Evolutionary conservation across 257 asterid species (phyloP).

Genomic region (Solanum virginianum): DNA sequence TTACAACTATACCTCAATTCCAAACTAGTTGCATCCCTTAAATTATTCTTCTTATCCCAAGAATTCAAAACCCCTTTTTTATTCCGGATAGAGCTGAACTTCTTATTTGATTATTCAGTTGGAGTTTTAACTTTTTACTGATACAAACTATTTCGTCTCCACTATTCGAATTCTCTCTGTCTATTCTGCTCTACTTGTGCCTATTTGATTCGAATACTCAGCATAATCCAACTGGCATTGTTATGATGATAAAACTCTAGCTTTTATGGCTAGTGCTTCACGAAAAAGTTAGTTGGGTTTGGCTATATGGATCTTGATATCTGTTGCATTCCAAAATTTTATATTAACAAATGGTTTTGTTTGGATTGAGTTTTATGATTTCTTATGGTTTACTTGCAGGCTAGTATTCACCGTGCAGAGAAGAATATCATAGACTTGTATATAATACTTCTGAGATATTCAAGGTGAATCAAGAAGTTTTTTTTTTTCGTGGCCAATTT

Average conservation of each 20-base stretch:
- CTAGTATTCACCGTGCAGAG: slow-evolving; percentile 69
- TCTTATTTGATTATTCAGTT: neutral
- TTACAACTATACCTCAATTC: neutral
- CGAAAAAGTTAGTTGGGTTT: neutral
- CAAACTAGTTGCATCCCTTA: neutral
- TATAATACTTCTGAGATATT: slow-evolving; percentile 61
- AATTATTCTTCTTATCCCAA: neutral
- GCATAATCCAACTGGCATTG: neutral
- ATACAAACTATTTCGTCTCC: neutral
- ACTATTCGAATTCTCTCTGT: neutral
- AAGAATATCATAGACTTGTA: slow-evolving; percentile 63
- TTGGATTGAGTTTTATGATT: neutral
- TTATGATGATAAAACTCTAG: neutral
- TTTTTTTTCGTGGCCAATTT: neutral
- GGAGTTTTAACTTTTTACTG: neutral
- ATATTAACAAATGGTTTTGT: neutral
- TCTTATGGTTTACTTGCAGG: slow-evolving; percentile 25
- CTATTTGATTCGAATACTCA: neutral
- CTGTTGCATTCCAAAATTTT: neutral
- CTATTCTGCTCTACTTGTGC: neutral
- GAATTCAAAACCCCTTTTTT: neutral
- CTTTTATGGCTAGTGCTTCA: neutral
- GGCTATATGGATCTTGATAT: neutral
- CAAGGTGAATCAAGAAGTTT: slow-evolving; percentile 35
- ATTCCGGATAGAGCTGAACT: neutral